Percentiles rank a stretch among this genome's conserved stretches.
Evolutionary conservation across 495 filamentous ascomycete species (phyloP).

Genomic region (Penicillium psychrofluorescens): DNA sequence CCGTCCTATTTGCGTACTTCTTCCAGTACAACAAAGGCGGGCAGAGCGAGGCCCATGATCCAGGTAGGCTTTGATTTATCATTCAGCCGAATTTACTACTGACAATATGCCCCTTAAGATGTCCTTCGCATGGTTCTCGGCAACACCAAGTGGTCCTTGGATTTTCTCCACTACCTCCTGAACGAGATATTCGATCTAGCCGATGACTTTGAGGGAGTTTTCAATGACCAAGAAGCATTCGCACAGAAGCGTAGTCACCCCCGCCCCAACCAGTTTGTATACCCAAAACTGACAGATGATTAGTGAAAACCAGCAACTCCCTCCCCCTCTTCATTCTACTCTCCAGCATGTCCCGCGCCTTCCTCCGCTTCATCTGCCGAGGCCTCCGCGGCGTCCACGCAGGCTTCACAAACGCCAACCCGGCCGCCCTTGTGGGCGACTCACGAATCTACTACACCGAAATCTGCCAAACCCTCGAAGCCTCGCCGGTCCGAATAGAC

Average conservation of each 20-base stretch:
- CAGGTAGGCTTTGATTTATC: constrained; percentile 37
- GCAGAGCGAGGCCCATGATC: constrained; percentile 54
- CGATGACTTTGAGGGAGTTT: constrained; percentile 42
- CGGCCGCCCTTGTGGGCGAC: constrained; percentile 23
- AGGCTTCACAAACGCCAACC: constrained; percentile 22
- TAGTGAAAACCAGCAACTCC: constrained; percentile 42
- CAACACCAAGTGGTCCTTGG: constrained; percentile 56
- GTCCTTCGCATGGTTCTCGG: constrained; percentile 35
- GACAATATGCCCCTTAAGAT: constrained; percentile 18
- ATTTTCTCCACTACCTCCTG: constrained; percentile 61
- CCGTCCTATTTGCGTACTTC: constrained; percentile 59
- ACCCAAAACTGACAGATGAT: constrained; percentile 5
- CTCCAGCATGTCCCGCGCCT: constrained; percentile 64
- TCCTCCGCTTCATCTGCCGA: constrained; percentile 61
- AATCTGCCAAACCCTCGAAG: constrained; percentile 33
- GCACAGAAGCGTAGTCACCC: constrained; percentile 35
- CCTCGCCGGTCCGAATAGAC: constrained; percentile 36
- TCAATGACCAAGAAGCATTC: constrained; percentile 33
- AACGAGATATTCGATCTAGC: constrained; percentile 59
- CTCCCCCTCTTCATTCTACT: constrained; percentile 63
- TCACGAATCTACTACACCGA: constrained; percentile 34
- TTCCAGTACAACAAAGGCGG: constrained; percentile 38
- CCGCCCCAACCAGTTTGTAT: neutral
- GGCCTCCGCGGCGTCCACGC: constrained; percentile 43
- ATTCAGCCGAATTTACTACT: neutral